Conservation (phyloP, 164 flowering plant genomes). For the Malania oleifera region DNA sequence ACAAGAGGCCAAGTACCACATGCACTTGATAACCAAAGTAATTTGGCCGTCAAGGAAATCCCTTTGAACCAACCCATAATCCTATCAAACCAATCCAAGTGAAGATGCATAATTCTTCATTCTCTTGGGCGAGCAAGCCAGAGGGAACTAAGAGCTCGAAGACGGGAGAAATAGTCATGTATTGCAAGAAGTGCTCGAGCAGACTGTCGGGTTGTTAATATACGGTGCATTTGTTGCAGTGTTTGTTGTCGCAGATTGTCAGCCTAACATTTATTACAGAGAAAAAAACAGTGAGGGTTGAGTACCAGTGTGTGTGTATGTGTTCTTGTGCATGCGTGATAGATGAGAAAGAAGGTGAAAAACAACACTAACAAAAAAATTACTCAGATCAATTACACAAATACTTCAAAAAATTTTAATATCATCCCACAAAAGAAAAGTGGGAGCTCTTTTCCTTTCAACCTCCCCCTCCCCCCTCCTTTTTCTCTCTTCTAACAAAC, state of each 20-base stretch:
- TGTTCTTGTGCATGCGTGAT: too few relatives aligned
- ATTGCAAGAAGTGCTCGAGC: constrained; percentile 45
- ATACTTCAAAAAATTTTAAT: neutral
- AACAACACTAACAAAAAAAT: too few relatives aligned
- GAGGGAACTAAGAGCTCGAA: constrained; percentile 41
- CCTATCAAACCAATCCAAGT: neutral
- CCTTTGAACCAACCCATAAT: neutral
- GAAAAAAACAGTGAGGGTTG: neutral
- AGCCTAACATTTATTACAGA: constrained; percentile 20
- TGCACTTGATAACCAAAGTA: neutral
- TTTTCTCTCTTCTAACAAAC: too few relatives aligned
- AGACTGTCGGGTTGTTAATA: constrained; percentile 38
- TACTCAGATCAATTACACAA: too few relatives aligned
- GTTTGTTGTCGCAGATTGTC: constrained; percentile 43
- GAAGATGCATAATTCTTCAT: constrained; percentile 6
- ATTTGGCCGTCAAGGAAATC: neutral
- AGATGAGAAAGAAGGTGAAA: too few relatives aligned
- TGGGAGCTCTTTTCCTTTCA: too few relatives aligned
- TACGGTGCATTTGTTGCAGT: constrained; percentile 38
- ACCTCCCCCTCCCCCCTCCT: too few relatives aligned
- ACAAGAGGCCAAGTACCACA: neutral
- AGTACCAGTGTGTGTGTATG: too few relatives aligned
- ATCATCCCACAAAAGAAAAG: neutral
- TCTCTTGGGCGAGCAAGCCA: constrained; percentile 47
- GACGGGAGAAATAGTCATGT: constrained; percentile 36